Conservation (phyloP, 331 rosid species). For the Malus hybrid region DNA sequence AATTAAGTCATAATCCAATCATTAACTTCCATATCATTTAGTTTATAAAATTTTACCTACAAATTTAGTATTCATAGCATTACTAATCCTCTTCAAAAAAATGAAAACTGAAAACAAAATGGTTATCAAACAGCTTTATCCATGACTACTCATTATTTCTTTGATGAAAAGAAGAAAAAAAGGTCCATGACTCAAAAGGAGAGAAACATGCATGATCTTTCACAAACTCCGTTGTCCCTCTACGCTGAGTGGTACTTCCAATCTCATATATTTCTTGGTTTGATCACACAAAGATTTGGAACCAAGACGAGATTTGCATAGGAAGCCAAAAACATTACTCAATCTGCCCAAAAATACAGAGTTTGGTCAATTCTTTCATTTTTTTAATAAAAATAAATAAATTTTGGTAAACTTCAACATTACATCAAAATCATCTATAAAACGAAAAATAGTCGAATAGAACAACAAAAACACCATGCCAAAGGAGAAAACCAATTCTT, state of each 20-base stretch:
- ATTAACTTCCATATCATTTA: too few relatives aligned
- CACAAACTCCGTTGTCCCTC: neutral
- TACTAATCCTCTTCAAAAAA: too few relatives aligned
- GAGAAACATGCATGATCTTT: slow-evolving; percentile 9
- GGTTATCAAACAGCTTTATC: too few relatives aligned
- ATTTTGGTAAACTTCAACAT: neutral
- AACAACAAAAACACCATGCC: neutral
- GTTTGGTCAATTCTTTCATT: neutral
- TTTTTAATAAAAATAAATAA: too few relatives aligned
- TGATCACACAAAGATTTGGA: neutral
- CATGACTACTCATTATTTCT: neutral
- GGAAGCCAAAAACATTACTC: neutral
- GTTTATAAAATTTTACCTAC: too few relatives aligned
- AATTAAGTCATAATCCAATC: too few relatives aligned
- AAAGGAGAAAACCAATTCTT: neutral
- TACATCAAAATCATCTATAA: neutral
- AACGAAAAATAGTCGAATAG: too few relatives aligned
- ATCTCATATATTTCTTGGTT: neutral
- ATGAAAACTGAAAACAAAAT: too few relatives aligned
- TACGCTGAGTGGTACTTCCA: neutral
- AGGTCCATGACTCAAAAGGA: neutral
- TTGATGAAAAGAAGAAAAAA: neutral
- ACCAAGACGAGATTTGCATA: neutral
- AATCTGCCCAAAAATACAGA: neutral
- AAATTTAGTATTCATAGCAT: too few relatives aligned